Base-by-base conservation (phyloP, 306 rosid species). In the Styphnolobium japonicum region DNA sequence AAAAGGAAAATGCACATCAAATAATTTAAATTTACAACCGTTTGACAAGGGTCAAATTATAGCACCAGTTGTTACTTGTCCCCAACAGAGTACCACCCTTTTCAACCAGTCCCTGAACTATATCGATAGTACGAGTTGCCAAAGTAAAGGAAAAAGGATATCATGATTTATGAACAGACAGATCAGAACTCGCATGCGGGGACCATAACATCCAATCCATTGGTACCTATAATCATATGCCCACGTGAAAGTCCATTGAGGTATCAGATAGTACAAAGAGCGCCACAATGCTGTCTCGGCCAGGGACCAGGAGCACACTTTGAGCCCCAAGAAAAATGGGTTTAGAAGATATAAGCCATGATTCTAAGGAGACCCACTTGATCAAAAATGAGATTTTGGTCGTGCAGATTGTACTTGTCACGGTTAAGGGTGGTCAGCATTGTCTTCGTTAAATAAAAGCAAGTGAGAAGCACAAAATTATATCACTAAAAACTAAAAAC, bases 391-490 rank as follows among this genome's bases (percentile, higher is more conserved):
- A 34, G 16, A 61, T 60, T 67, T 52, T 69, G 67, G 66, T 43
- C 11, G 69, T 53, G 68, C 84, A 64, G 23, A 25, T 57, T 36
- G 82, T 84, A 81, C 84, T 68, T 64, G 42, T 25, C 76, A 76
- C 40, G 42, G 60, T 51, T 16, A 53, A 56, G 40, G 56, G 51
- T 43, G 62, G 51, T 55, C 76, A 25, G 51, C 40, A 56, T 60
- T 48, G 53, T 75, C 74, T 70, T 46, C 43, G 6, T n/a, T n/a
- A n/a, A n/a, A 63, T 67, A 48, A 81, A 87, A 84, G 80, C 43
- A 76, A 71, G 78, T 27, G 46, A 81, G 21, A 43, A 55, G 75
- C 78, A 75, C 23, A 76, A 63, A 61, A 60, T 55, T 33, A 18
- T 12, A 62, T 19, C 46, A 71, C 77, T 79, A 15, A 67, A 56